A percentile compares a stretch with the other conserved stretches of the same genome.
phyloP scores from a whole-genome alignment of 1,284 basidiomycete species.

The Cronartium quercuum region DNA sequence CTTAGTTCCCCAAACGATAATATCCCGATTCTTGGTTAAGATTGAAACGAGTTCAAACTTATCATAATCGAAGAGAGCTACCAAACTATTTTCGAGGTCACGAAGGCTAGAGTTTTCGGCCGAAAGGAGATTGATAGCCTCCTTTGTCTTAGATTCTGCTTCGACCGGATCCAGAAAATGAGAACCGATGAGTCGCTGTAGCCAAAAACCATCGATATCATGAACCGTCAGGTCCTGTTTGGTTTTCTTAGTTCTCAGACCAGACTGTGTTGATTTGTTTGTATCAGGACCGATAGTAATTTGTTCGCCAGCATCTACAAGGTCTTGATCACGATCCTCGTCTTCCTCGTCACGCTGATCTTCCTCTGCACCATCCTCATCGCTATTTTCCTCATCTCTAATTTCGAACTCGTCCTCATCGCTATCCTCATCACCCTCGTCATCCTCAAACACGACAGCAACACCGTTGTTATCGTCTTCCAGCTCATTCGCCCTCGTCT shows the following conservation, averaged over 20 bases:
- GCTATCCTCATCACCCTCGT: slow-evolving; percentile 69
- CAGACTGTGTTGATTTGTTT: slow-evolving; percentile 49
- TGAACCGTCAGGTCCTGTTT: slow-evolving; percentile 65
- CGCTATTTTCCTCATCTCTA: slow-evolving; percentile 78
- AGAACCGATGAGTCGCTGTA: slow-evolving; percentile 84
- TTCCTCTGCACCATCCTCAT: slow-evolving; percentile 69
- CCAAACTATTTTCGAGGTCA: slow-evolving; percentile 92
- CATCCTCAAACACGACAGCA: slow-evolving; percentile 79
- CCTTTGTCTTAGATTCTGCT: slow-evolving; percentile 79
- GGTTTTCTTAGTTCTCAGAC: slow-evolving; percentile 24
- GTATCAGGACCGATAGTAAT: slow-evolving; percentile 41
- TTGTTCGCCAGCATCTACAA: slow-evolving; percentile 54
- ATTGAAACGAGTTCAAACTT: slow-evolving; percentile 84
- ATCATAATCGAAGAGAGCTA: slow-evolving; percentile 89
- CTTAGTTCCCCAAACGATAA: slow-evolving; percentile 97
- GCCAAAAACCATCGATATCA: slow-evolving; percentile 94
- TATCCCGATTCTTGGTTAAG: slow-evolving; percentile 91
- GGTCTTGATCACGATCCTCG: slow-evolving; percentile 44
- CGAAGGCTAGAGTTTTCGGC: slow-evolving; percentile 76
- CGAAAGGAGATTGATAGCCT: slow-evolving; percentile 78
- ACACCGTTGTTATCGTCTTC: slow-evolving; percentile 75
- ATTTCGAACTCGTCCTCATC: slow-evolving; percentile 73
- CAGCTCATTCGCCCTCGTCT: slow-evolving; percentile 52
- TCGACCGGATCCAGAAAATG: slow-evolving; percentile 91
- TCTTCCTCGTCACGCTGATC: slow-evolving; percentile 66